Evolutionary conservation across 805 yeast species (phyloP).

Genomic region (Candida railenensis): DNA sequence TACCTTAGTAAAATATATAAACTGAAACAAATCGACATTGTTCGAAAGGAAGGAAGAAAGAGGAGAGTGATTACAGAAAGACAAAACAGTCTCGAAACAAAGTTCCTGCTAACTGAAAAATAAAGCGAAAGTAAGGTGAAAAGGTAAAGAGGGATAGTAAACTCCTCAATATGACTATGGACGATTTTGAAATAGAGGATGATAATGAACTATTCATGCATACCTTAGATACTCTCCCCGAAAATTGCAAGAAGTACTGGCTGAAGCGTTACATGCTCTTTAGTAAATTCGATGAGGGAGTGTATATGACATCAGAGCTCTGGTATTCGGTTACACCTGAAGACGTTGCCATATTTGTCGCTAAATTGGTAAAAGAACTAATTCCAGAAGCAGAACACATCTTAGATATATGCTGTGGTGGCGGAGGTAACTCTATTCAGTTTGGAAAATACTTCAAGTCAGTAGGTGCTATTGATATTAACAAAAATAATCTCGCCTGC

Average conservation of each 20-base stretch:
- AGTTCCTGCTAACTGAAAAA: too few relatives aligned
- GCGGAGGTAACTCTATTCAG: slow-evolving; percentile 84
- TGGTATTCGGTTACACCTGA: slow-evolving; percentile 94
- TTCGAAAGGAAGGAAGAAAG: too few relatives aligned
- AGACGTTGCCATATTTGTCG: slow-evolving; percentile 57
- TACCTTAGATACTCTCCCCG: slow-evolving; percentile 38
- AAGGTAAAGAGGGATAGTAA: too few relatives aligned
- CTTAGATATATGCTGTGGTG: slow-evolving; percentile 80
- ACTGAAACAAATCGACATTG: too few relatives aligned
- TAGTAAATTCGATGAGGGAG: slow-evolving; percentile 62
- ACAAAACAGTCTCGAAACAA: too few relatives aligned
- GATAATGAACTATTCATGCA: slow-evolving; percentile 38
- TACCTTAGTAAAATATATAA: too few relatives aligned
- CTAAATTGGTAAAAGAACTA: slow-evolving; percentile 51
- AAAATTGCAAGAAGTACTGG: slow-evolving; percentile 56
- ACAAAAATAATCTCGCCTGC: slow-evolving; percentile 60
- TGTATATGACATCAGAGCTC: slow-evolving; percentile 65
- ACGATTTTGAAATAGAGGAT: slow-evolving; percentile 11
- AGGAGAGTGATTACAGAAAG: too few relatives aligned
- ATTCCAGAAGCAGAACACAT: slow-evolving; percentile 48
- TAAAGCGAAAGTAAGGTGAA: too few relatives aligned
- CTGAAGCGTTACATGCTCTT: slow-evolving; percentile 58
- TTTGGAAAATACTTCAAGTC: slow-evolving; percentile 57
- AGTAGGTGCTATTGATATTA: slow-evolving; percentile 64
- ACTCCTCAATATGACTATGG: slow-evolving; percentile 1